phyloP scores from a whole-genome alignment of 805 yeast genomes.

The Zygosaccharomyces kombuchaensis region DNA sequence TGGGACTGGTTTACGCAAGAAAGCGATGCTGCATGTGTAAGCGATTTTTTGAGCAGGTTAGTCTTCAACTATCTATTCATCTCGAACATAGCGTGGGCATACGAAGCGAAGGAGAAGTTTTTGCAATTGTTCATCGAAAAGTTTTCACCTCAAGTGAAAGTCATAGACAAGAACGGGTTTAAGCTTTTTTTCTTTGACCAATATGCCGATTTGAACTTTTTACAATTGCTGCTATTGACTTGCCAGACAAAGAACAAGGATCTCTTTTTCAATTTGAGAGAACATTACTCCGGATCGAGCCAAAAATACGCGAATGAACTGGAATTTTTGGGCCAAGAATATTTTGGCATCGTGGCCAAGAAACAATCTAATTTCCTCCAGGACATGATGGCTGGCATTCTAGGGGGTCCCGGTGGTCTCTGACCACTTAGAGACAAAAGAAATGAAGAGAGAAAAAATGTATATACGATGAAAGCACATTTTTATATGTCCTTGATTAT shows the following conservation, averaged over 20 bases:
- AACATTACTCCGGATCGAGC: constrained; percentile 42
- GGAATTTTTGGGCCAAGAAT: constrained; percentile 54
- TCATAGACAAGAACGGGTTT: constrained; percentile 32
- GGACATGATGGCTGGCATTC: constrained; percentile 70
- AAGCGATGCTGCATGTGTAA: constrained; percentile 30
- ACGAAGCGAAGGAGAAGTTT: constrained; percentile 38
- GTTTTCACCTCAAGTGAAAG: constrained; percentile 20
- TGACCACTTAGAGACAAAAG: constrained; percentile 1
- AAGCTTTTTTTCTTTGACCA: constrained; percentile 39
- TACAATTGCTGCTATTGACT: constrained; percentile 60
- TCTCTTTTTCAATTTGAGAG: constrained; percentile 50
- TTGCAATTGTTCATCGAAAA: constrained; percentile 32
- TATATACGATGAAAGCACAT: constrained; percentile 2
- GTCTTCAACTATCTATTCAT: constrained; percentile 71
- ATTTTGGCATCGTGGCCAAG: constrained; percentile 54
- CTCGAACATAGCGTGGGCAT: constrained; percentile 60
- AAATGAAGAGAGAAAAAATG: background rate
- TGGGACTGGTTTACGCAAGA: constrained; percentile 44
- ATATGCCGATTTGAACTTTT: constrained; percentile 54
- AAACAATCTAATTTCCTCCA: constrained; percentile 55
- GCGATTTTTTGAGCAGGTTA: constrained; percentile 47
- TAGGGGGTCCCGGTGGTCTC: constrained; percentile 38
- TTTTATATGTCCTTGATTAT: constrained; percentile 31
- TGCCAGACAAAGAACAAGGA: constrained; percentile 51
- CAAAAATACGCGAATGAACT: constrained; percentile 39